Evolutionary conservation across 2,329 filamentous ascomycete genomes (phyloP), one percentile per base, ranked within the genome.

Genomic region (Verticillium klebahnii): DNA sequence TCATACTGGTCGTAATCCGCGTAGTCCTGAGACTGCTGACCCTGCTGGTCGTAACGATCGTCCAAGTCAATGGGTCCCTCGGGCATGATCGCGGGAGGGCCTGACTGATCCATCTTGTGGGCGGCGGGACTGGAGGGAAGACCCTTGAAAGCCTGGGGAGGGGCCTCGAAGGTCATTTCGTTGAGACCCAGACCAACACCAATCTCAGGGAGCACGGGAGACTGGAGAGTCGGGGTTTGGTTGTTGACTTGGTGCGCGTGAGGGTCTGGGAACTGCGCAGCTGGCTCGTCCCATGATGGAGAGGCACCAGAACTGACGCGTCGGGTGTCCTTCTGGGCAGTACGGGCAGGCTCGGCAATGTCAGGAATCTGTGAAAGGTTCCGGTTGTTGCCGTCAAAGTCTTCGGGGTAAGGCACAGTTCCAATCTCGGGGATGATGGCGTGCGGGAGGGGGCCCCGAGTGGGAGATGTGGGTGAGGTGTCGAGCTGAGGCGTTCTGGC

Each of bases 401-500:
- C 32, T 23, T 65, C 61, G 23, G 72, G 71, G 60, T 75, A 78
- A n/a, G 71, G 71, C 59, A 77, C 67, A 1, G 70, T 71, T 59
- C 75, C 77, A 61, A 78, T 74, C 61, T 78, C 74, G 4, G 78
- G 74, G 29, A 78, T 69, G 17, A 77, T 70, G 15, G 74, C 69
- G 62, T 75, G 68, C 56, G 40, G 45, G 61, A 58, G 34, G 63
- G 63, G 50, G 54, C 63, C 37, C 45, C 58, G 37, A 60, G 59
- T 15, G 14, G 63, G 66, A 12, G 58, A 65, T 62, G 69, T 67
- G n/a, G 61, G 45, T n/a, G 61, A 34, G 19, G 60, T 32, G 7
- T 63, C 61, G 23, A 59, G 59, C 37, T 14, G 64, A 52, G 34
- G 64, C 64, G 45, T 63, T 61, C 52, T 55, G 14, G 64, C 64